phyloP scores from a whole-genome alignment of 1,284 basidiomycete genomes.

The Xerocomus nothofagi region DNA sequence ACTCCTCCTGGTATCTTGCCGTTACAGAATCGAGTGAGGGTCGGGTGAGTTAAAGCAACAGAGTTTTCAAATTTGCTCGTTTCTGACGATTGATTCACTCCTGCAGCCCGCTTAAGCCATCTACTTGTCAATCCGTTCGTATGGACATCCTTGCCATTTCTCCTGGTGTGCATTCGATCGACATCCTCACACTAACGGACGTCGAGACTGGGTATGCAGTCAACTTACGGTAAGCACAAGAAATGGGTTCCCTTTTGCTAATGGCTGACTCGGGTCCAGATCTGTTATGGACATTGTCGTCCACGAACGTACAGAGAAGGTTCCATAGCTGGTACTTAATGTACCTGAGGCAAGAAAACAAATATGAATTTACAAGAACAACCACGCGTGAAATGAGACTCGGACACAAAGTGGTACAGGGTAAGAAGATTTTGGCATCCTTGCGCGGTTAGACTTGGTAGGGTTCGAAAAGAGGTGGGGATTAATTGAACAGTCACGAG shows the following conservation, averaged over 20 bases:
- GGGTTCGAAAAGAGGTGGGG: constrained; percentile 1
- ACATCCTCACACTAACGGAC: constrained; percentile 72
- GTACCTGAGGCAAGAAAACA: constrained; percentile 15
- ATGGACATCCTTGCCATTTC: constrained; percentile 82
- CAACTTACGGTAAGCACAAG: constrained; percentile 60
- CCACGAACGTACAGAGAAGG: constrained; percentile 42
- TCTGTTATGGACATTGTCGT: constrained; percentile 69
- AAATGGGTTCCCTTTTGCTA: background rate
- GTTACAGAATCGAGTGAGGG: constrained; percentile 77
- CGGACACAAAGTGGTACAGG: constrained; percentile 27
- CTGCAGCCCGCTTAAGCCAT: constrained; percentile 71
- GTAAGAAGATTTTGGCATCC: constrained; percentile 12
- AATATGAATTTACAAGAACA: constrained; percentile 31
- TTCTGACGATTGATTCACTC: constrained; percentile 11
- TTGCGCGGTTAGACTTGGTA: constrained; percentile 1
- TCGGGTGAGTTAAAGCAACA: constrained; percentile 57
- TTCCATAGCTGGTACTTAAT: constrained; percentile 17
- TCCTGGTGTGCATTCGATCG: constrained; percentile 78
- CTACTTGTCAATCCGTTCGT: constrained; percentile 82
- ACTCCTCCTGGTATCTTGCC: constrained; percentile 66
- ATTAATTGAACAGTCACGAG: background rate
- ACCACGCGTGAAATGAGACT: constrained; percentile 7
- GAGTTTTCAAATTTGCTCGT: background rate
- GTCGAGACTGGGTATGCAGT: constrained; percentile 70
- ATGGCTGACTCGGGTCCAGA: constrained; percentile 35